A percentile compares a stretch with the other conserved stretches of the same genome.
Conservation (phyloP, 1,284 basidiomycete species). For the Cryptococcus floricola region DNA sequence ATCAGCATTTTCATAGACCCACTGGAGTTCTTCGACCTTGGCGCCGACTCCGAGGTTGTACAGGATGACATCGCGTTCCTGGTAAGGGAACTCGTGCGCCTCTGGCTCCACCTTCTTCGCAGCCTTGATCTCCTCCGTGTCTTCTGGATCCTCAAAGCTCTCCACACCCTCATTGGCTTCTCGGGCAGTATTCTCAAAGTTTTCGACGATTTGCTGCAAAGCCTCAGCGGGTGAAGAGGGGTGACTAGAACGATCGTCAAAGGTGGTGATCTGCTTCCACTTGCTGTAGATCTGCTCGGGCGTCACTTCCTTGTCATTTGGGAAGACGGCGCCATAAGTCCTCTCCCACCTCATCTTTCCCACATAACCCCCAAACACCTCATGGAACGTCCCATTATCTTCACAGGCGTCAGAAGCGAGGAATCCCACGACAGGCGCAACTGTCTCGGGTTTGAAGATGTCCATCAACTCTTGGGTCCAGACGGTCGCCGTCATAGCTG, state of each 20-base stretch:
- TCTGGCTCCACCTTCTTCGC: conserved; percentile 67
- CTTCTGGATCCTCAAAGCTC: conserved; percentile 72
- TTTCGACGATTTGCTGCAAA: conserved; percentile 71
- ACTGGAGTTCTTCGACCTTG: conserved; percentile 84
- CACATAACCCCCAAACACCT: conserved; percentile 88
- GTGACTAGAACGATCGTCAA: conserved; percentile 75
- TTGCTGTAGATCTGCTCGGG: conserved; percentile 74
- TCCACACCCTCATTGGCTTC: conserved; percentile 43
- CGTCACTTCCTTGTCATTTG: conserved; percentile 65
- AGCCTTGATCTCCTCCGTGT: conserved; percentile 74
- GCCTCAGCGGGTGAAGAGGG: conserved; percentile 69
- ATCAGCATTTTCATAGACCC: conserved; percentile 86
- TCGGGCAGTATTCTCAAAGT: conserved; percentile 65
- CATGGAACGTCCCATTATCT: conserved; percentile 75
- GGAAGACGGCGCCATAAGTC: conserved; percentile 75
- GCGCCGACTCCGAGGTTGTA: conserved; percentile 98
- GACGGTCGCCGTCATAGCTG: conserved; percentile 82
- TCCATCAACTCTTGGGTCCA: conserved; percentile 85
- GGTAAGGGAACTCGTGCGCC: conserved; percentile 66
- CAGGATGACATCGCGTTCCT: conserved; percentile 86
- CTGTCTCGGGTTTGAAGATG: conserved; percentile 88
- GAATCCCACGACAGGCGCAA: conserved; percentile 88
- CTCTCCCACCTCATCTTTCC: conserved; percentile 93
- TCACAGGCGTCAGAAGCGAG: conserved; percentile 75
- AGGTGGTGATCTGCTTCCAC: conserved; percentile 77